Evolutionary conservation across 1,284 basidiomycete genomes (phyloP).

Genomic region (Veloporphyrellus conicus): DNA sequence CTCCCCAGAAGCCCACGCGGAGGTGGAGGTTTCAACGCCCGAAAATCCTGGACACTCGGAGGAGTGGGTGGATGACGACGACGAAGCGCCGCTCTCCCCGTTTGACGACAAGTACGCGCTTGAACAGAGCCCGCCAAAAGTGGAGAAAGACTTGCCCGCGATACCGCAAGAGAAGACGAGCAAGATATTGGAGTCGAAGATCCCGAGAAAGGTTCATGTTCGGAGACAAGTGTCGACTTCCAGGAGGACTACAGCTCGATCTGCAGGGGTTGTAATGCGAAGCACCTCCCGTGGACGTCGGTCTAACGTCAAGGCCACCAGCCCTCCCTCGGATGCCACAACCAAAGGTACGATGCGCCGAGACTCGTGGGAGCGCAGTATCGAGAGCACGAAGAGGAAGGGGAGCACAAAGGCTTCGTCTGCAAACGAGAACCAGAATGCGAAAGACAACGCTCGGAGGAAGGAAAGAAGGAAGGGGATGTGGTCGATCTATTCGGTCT

Average conservation of each 20-base stretch:
- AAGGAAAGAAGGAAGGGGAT: slow-evolving; percentile 25
- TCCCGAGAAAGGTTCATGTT: slow-evolving; percentile 19
- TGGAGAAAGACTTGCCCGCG: slow-evolving; percentile 20
- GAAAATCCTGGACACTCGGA: slow-evolving; percentile 10
- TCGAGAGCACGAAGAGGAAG: slow-evolving; percentile 18
- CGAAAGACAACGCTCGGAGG: slow-evolving; percentile 9
- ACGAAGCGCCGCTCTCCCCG: slow-evolving; percentile 23
- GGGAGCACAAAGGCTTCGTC: slow-evolving; percentile 4
- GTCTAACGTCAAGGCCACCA: slow-evolving; percentile 10
- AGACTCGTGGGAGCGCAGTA: slow-evolving; percentile 27
- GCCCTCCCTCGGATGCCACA: not conserved
- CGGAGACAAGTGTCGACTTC: slow-evolving; percentile 15
- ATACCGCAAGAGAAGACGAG: slow-evolving; percentile 2
- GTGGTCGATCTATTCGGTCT: slow-evolving; percentile 31
- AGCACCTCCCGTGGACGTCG: slow-evolving; percentile 13
- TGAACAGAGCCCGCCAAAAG: slow-evolving; percentile 1
- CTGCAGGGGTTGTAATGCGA: slow-evolving; percentile 1
- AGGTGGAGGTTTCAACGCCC: slow-evolving; percentile 3
- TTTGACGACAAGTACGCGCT: slow-evolving; percentile 28
- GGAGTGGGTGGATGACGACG: slow-evolving; percentile 29
- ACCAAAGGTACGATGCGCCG: slow-evolving; percentile 26
- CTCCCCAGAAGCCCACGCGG: slow-evolving; percentile 14
- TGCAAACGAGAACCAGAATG: slow-evolving; percentile 16
- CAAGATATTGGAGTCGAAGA: slow-evolving; percentile 14
- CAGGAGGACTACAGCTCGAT: slow-evolving; percentile 6